Conservation (phyloP, 305 asterid species). For the Caryopteris hybrid region DNA sequence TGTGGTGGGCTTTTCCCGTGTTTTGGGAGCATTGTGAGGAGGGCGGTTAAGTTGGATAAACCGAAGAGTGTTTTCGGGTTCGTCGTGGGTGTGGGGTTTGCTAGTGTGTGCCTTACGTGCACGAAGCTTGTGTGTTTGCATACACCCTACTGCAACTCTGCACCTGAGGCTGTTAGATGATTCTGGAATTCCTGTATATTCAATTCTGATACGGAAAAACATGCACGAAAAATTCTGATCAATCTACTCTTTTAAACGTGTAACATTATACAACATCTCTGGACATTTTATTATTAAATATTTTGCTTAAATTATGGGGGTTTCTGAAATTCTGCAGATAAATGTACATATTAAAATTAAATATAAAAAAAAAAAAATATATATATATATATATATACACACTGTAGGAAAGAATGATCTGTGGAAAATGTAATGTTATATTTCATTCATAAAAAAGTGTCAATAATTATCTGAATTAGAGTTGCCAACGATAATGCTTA, state of each 20-base stretch:
- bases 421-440: too few species aligned
- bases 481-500: too few species aligned
- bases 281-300: too few species aligned
- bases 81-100: conserved; percentile 47
- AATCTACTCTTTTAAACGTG: neutral
- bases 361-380: too few species aligned
- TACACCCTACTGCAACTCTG: conserved; percentile 97
- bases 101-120: conserved; percentile 58
- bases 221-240: neutral
- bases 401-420: too few species aligned
- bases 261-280: neutral
- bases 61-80: conserved; percentile 60
- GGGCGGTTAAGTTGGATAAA: conserved; percentile 65
- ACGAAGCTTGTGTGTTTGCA: conserved; percentile 92
- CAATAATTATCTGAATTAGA: too few species aligned
- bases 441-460: too few species aligned
- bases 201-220: neutral
- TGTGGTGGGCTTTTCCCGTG: conserved; percentile 92
- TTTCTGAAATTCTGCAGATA: too few species aligned
- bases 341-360: too few species aligned
- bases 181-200: neutral
- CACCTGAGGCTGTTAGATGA: conserved; percentile 96
- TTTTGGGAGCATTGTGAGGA: conserved; percentile 55
- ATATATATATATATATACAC: too few species aligned
- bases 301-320: too few species aligned